Conservation (phyloP, 2,329 filamentous ascomycete species). For the Chrysoporthe puriensis region DNA sequence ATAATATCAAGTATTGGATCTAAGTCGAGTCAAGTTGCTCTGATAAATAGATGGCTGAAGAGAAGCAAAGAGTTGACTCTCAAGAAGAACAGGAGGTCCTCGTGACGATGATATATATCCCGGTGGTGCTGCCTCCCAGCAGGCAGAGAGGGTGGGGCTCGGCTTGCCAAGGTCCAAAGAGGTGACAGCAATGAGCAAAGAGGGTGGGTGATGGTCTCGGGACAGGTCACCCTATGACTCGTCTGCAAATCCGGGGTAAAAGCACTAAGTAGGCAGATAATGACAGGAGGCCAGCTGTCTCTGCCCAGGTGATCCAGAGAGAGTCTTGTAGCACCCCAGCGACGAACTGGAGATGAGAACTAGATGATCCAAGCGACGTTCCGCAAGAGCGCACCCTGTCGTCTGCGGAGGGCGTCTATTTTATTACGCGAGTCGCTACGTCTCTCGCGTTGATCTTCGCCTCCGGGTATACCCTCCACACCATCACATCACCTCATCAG, state of each 20-base stretch:
- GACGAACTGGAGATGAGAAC: no score
- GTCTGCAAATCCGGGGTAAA: neutral
- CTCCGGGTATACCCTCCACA: conserved; percentile 3
- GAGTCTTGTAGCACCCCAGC: neutral
- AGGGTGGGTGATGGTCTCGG: neutral
- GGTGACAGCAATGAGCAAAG: neutral
- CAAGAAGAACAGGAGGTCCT: neutral
- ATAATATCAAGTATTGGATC: neutral
- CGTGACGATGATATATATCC: conserved; percentile 3
- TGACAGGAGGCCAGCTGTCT: neutral
- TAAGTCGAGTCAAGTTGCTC: neutral
- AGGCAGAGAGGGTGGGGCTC: conserved; percentile 5
- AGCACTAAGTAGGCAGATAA: neutral
- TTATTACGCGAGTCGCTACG: neutral
- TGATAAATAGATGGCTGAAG: neutral
- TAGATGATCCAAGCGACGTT: neutral
- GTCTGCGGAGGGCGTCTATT: neutral
- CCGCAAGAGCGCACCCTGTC: neutral
- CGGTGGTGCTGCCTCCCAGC: neutral
- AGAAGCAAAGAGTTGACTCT: neutral
- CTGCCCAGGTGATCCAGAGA: neutral
- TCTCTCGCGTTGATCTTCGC: neutral
- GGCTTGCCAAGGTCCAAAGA: conserved; percentile 6
- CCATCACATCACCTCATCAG: neutral
- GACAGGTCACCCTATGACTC: conserved; percentile 10